These are phyloP conservation scores for Fusarium sp. DNA, from an alignment of 2,329 filamentous ascomycete species.

Conservation along the genomic window DNA sequence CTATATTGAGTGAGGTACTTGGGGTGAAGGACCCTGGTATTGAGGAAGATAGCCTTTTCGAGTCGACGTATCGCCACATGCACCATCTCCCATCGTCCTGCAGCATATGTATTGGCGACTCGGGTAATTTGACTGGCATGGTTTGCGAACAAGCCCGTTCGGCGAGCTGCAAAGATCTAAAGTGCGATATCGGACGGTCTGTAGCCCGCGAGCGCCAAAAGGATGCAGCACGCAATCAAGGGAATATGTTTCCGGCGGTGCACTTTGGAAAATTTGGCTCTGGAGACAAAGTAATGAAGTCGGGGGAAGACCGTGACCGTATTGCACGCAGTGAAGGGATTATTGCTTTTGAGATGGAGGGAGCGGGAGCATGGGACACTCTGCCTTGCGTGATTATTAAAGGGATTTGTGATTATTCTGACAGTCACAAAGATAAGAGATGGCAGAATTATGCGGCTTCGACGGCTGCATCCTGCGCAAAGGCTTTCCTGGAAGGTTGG, in stretches of 20 bases:
- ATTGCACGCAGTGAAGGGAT: neutral
- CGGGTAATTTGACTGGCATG: accelerated
- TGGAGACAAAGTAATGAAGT: neutral
- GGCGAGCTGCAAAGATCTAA: neutral
- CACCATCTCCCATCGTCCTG: accelerated
- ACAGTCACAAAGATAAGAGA: neutral
- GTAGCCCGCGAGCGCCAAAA: accelerated
- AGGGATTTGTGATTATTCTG: neutral
- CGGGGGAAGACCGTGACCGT: neutral
- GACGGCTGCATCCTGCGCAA: neutral
- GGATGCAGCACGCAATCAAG: accelerated
- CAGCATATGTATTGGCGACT: neutral
- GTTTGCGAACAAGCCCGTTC: accelerated
- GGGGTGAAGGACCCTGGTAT: accelerated
- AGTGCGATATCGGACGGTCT: neutral
- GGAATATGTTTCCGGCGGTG: accelerated
- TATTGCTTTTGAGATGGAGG: neutral
- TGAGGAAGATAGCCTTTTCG: neutral
- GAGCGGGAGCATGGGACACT: neutral
- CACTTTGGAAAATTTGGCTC: neutral
- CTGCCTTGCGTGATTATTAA: neutral
- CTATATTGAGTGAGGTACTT: accelerated
- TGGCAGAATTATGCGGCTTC: neutral
- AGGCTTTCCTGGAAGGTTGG: neutral
- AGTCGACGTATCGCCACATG: neutral